Evolutionary conservation across 352 stramenopile genomes (phyloP).

Genomic region (Aphanomyces invadans): DNA sequence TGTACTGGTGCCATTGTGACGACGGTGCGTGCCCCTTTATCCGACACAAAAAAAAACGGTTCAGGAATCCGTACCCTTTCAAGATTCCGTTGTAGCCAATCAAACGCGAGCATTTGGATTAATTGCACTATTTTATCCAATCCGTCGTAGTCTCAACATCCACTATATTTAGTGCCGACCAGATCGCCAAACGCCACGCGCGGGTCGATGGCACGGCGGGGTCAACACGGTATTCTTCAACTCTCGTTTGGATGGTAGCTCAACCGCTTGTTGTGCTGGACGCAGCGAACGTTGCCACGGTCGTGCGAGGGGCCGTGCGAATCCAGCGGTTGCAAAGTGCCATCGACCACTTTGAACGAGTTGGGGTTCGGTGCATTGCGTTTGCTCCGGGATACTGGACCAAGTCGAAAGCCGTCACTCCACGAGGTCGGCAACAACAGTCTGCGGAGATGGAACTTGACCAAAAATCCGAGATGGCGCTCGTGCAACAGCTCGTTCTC

Average conservation of each 20-base stretch:
- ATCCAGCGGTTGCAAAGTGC: slow-evolving; percentile 56
- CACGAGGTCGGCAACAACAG: neutral
- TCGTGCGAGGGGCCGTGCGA: slow-evolving; percentile 44
- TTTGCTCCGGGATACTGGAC: slow-evolving; percentile 81
- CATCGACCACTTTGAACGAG: slow-evolving; percentile 47
- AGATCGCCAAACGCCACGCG: neutral
- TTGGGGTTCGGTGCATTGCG: slow-evolving; percentile 55
- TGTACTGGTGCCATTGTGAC: too few relatives aligned
- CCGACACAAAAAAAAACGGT: too few relatives aligned
- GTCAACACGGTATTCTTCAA: neutral
- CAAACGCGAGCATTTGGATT: neutral
- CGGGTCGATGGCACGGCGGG: neutral
- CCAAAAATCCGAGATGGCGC: slow-evolving; percentile 12
- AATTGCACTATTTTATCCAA: neutral
- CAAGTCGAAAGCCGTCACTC: slow-evolving; percentile 6
- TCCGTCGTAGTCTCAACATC: neutral
- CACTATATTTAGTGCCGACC: neutral
- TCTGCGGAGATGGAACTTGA: slow-evolving; percentile 29
- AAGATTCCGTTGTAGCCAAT: neutral
- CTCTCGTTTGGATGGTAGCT: neutral
- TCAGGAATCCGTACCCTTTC: neutral
- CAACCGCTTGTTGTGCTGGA: slow-evolving; percentile 51
- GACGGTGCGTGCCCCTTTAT: too few relatives aligned
- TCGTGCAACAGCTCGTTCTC: slow-evolving; percentile 46
- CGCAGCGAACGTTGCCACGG: slow-evolving; percentile 62